Conservation (phyloP, 768 basidiomycete species). For the Dentipellis sp. region DNA sequence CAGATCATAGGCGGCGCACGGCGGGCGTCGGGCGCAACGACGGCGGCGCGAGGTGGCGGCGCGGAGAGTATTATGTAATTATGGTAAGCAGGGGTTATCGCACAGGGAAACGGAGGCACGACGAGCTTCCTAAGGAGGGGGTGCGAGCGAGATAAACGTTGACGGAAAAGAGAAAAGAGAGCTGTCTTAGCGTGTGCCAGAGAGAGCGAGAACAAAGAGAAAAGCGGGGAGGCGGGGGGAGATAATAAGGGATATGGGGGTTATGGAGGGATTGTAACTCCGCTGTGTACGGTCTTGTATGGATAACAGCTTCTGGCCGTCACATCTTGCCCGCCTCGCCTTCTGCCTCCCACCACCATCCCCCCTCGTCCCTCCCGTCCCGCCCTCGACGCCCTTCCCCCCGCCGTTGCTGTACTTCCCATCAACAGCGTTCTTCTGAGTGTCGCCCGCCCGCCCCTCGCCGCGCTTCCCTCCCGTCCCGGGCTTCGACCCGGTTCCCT, state of each 20-base stretch:
- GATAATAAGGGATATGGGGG: constrained; percentile 1
- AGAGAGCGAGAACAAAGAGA: too few relatives aligned
- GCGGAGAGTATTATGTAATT: too few relatives aligned
- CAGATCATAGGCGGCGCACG: too few relatives aligned
- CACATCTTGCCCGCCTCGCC: constrained; percentile 11
- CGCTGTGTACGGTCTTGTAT: constrained; percentile 8
- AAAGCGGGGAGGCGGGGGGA: background rate
- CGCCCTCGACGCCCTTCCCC: constrained; percentile 8
- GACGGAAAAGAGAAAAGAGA: too few relatives aligned
- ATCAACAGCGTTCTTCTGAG: background rate
- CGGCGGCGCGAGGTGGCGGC: too few relatives aligned
- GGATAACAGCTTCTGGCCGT: constrained; percentile 9
- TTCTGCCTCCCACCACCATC: constrained; percentile 18
- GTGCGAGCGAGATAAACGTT: too few relatives aligned
- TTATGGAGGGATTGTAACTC: constrained; percentile 11
- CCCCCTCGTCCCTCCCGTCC: constrained; percentile 11
- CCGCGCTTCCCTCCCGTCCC: too few relatives aligned
- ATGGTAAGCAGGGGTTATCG: too few relatives aligned
- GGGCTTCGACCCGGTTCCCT: constrained; percentile 4
- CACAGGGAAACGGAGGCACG: too few relatives aligned
- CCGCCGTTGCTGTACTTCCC: background rate
- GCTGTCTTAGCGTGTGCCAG: too few relatives aligned
- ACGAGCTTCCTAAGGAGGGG: too few relatives aligned
- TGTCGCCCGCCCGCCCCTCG: background rate
- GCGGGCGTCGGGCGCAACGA: too few relatives aligned